Base-by-base conservation (phyloP, 768 basidiomycete species). In the Phlebiopsis gigantea region DNA sequence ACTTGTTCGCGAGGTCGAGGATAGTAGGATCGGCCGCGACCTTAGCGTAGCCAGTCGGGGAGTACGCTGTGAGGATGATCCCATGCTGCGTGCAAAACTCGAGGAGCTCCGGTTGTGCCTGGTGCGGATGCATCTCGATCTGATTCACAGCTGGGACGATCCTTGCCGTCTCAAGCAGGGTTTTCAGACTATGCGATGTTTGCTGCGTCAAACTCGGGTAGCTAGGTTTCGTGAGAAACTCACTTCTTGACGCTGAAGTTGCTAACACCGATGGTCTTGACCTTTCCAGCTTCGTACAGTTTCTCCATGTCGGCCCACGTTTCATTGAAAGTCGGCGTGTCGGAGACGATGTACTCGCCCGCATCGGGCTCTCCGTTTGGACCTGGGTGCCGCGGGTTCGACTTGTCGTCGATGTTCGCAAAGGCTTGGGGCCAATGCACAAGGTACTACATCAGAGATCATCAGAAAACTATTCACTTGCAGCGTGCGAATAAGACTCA, bases 261-360 rank as follows among this genome's bases (percentile, higher is more conserved):
- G 34, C 79, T 80, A n/a, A 86, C 79, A 8, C 82, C 82, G 55
- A 80, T 77, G 2, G 68, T 64, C 61, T 73, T 77, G 24, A 75
- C 75, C 67, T 76, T 78, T 60, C 78, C 78, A 14, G 72, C 74
- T 25, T 70, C 71, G 29, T 77, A 69, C 10, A 82, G 61, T 48
- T 78, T 75, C 66, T 83, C 82, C 61, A 83, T 71, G 44, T 76
- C 73, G 0, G 75, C 74, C 79, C 80, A 82, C 0, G 74, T 69
- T 28, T 82, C 70, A 43, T 72, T 75, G 61, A 73, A 65, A 17
- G 66, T 51, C n/a, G 34, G 30, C 31, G 9, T 51, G 34, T 51
- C 50, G 6, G 6, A n/a, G 31, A 51, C 31, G 75, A 75, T 71
- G 47, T 45, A 48, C 14, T 51, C 50, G 50, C 50, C 50, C 21